A percentile compares a stretch with the other conserved stretches of the same genome.
These are phyloP conservation scores for Sergeia podlipaevii DNA, from an alignment of 208 protist species.

Conservation along the genomic window DNA sequence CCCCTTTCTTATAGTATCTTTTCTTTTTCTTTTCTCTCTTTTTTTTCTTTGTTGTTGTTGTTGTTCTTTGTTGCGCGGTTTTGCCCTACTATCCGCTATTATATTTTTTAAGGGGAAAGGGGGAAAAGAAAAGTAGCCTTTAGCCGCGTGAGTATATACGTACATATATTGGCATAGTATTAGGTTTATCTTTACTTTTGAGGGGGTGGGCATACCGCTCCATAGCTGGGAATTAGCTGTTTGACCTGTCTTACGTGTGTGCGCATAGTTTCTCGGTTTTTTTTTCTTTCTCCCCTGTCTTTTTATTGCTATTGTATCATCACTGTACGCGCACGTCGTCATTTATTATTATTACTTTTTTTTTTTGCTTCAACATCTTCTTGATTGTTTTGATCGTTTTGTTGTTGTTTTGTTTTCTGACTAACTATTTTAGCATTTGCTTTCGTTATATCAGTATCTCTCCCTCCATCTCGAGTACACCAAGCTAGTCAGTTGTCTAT, in stretches of 20 bases:
- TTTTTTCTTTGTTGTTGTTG: not conserved
- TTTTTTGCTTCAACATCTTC: too few species aligned
- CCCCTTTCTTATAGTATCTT: constrained; percentile 9
- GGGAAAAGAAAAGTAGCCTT: not conserved
- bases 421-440: not conserved
- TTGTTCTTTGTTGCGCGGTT: not conserved
- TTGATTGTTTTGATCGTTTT: not conserved
- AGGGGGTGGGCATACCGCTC: too few species aligned
- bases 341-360: too few species aligned
- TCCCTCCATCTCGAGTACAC: not conserved
- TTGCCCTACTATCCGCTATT: not conserved
- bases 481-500: not conserved
- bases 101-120: not conserved
- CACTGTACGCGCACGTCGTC: too few species aligned
- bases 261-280: too few species aligned
- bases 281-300: too few species aligned
- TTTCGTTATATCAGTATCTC: constrained; percentile 4
- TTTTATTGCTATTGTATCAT: too few species aligned
- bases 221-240: too few species aligned
- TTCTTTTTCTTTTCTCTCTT: constrained; percentile 1
- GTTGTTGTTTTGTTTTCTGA: too few species aligned
- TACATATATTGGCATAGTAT: too few species aligned
- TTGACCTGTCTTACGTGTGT: too few species aligned
- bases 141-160: not conserved
- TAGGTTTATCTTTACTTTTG: too few species aligned